Conservation (phyloP, 202 grass and related monocot genomes). For the Eragrostis tef region DNA sequence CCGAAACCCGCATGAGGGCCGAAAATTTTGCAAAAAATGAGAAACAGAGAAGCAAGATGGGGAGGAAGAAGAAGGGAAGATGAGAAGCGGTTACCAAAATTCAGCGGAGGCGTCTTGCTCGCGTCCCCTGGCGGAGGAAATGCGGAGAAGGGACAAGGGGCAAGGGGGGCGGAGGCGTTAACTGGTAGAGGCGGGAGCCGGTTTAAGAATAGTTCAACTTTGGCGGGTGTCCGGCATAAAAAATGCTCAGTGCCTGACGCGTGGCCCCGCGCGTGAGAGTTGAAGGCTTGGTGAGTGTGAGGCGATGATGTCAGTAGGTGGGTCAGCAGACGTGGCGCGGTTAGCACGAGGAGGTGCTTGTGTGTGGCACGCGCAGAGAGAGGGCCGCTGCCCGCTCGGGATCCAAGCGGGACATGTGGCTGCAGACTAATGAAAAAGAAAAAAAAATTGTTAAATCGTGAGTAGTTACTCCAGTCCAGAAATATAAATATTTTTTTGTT, state of each 20-base stretch:
- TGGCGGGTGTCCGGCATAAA: background rate
- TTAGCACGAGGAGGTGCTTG: too few relatives aligned
- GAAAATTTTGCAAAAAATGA: too few relatives aligned
- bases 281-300: too few relatives aligned
- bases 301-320: too few relatives aligned
- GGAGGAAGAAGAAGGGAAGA: background rate
- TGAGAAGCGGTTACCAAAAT: slow-evolving; percentile 1
- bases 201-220: slow-evolving; percentile 1
- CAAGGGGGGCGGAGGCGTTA: background rate
- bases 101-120: background rate
- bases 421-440: too few relatives aligned
- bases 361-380: too few relatives aligned
- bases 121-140: background rate
- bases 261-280: background rate
- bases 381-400: too few relatives aligned
- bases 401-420: too few relatives aligned
- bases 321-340: too few relatives aligned
- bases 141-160: background rate
- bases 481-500: too few relatives aligned
- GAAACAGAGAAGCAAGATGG: background rate
- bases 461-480: too few relatives aligned
- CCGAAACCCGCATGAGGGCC: background rate
- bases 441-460: too few relatives aligned
- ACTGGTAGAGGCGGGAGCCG: background rate
- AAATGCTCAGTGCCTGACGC: background rate